Conservation (phyloP, 2,329 filamentous ascomycete genomes). For the Diaporthe ampelina region DNA sequence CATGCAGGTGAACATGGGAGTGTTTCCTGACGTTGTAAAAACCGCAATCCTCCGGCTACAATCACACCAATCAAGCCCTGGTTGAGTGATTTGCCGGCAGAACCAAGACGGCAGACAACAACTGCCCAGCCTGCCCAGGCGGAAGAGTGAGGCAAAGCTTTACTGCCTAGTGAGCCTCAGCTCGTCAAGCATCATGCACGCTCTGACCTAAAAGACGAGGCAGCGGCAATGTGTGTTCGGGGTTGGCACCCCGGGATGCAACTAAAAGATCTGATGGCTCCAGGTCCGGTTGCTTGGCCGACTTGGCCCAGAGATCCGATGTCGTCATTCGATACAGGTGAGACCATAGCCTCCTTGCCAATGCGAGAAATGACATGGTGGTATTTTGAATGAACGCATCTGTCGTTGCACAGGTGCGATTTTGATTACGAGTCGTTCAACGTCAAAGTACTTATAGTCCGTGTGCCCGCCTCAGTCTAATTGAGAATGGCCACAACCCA, state of each 20-base stretch:
- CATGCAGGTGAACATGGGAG: slow-evolving; percentile 9
- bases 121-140: slow-evolving; percentile 27
- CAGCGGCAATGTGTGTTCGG: not conserved
- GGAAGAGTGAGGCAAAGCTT: slow-evolving; percentile 16
- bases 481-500: not conserved
- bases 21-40: slow-evolving; percentile 12
- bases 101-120: slow-evolving; percentile 11
- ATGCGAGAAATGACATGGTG: slow-evolving; percentile 15
- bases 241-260: not conserved
- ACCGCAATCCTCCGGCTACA: not conserved
- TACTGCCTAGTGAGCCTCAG: slow-evolving; percentile 14
- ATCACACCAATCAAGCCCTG: slow-evolving; percentile 22
- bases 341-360: slow-evolving; percentile 18
- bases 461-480: too few relatives aligned
- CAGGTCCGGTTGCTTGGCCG: slow-evolving; percentile 17
- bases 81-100: slow-evolving; percentile 23
- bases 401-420: not conserved
- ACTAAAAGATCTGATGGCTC: not conserved
- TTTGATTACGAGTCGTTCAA: not conserved
- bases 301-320: slow-evolving; percentile 26
- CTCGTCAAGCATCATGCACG: not conserved
- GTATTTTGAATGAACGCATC: not conserved
- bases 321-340: slow-evolving; percentile 16
- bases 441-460: not conserved
- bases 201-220: not conserved